A percentile compares a stretch with the other conserved stretches of the same genome.
Conservation (phyloP, 495 filamentous ascomycete genomes). For the Chaetomium fimeti region DNA sequence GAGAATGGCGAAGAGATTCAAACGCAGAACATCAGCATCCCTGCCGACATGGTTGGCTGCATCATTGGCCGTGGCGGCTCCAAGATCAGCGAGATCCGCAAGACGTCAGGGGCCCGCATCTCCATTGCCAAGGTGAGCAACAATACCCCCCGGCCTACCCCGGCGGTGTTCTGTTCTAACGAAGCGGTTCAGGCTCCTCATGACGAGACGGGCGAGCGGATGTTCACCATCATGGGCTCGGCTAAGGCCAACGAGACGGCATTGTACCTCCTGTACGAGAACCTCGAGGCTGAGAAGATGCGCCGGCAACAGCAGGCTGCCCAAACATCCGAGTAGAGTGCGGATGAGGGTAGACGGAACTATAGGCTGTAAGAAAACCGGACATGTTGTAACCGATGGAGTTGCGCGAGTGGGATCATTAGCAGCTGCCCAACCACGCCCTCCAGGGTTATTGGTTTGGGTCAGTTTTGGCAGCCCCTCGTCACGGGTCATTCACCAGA, state of each 20-base stretch:
- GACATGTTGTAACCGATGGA: conserved; percentile 28
- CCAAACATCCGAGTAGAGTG: conserved; percentile 63
- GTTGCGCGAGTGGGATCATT: conserved; percentile 25
- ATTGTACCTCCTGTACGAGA: conserved; percentile 94
- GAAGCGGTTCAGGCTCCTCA: conserved; percentile 63
- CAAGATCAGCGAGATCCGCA: conserved; percentile 98
- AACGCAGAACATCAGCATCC: conserved; percentile 99
- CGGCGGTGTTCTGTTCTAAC: conserved; percentile 9
- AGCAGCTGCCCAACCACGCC: conserved; percentile 22
- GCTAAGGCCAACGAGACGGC: conserved; percentile 89
- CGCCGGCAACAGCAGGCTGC: conserved; percentile 69
- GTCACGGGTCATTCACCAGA: conserved; percentile 50
- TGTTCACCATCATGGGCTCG: conserved; percentile 99
- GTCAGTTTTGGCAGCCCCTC: conserved; percentile 46
- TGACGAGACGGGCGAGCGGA: conserved; percentile 94
- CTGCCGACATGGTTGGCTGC: conserved; percentile 98
- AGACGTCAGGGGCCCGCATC: conserved; percentile 92
- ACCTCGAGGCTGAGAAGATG: conserved; percentile 97
- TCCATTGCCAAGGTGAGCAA: conserved; percentile 81
- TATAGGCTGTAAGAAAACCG: conserved; percentile 36
- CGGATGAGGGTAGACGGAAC: conserved; percentile 26
- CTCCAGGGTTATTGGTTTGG: conserved; percentile 38
- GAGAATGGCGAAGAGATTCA: conserved; percentile 97
- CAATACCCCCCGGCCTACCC: neutral
- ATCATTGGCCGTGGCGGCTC: conserved; percentile 92